Evolutionary conservation across 2,329 filamentous ascomycete genomes (phyloP).

Genomic region (Parascedosporium putredinis): DNA sequence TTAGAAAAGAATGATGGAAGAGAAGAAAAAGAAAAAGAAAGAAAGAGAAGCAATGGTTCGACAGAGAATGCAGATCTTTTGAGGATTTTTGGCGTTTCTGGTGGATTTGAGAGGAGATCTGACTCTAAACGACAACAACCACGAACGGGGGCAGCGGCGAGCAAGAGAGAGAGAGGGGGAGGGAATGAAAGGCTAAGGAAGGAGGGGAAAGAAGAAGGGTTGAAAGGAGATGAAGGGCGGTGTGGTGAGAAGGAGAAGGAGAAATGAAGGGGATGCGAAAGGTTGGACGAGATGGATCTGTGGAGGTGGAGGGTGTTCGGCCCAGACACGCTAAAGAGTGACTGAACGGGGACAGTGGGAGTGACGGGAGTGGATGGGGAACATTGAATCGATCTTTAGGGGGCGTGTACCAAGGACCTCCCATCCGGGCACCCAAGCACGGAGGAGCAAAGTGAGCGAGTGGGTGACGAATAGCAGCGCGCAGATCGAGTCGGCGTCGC

Average conservation of each 20-base stretch:
- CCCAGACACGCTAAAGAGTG: conserved; percentile 16
- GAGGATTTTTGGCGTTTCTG: conserved; percentile 1
- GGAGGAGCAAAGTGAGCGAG: conserved; percentile 1
- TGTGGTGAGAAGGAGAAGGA: conserved; percentile 22
- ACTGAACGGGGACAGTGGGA: conserved; percentile 13
- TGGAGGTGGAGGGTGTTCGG: conserved; percentile 17
- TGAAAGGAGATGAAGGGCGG: conserved; percentile 21
- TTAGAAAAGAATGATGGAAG: conserved; percentile 1
- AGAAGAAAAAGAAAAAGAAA: conserved; percentile 10
- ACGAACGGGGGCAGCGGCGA: conserved; percentile 18
- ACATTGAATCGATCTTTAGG: no score
- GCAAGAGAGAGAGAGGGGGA: conserved; percentile 21
- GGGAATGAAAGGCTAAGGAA: conserved; percentile 23
- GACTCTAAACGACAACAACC: conserved; percentile 18
- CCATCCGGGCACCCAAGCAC: background rate
- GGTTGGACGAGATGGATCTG: conserved; percentile 10
- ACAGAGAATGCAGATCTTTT: conserved; percentile 10
- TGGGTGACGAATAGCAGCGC: conserved; percentile 3
- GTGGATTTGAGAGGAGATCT: conserved; percentile 15
- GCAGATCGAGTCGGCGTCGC: conserved; percentile 1
- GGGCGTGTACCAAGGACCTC: conserved; percentile 10
- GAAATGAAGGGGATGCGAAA: conserved; percentile 19
- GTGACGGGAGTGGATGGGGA: conserved; percentile 11
- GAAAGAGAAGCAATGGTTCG: background rate
- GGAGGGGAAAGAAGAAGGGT: conserved; percentile 20